Base-by-base conservation (phyloP, 352 stramenopile species). In the Phytophthora ramorum region DNA sequence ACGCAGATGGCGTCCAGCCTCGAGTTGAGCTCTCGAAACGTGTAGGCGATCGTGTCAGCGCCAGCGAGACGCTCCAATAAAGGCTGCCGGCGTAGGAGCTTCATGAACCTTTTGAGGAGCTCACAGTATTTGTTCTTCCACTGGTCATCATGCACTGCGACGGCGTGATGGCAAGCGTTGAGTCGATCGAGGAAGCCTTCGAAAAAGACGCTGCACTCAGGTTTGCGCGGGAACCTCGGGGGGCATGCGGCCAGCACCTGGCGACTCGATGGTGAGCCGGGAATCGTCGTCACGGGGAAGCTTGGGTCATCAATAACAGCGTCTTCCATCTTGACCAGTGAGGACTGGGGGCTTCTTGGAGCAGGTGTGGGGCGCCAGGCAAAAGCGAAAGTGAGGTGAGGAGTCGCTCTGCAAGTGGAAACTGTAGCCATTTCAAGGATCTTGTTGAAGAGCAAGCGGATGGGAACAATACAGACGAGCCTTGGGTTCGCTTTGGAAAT, bases 41-140 rank as follows among this genome's bases (percentile, higher is more conserved):
- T 38, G 17, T 24, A 46, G 1, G 65, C 53, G 40, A 58, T 34
- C 1, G 40, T 43, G 24, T 69, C 58, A 4, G 38, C 50, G 13
- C 24, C 56, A 13, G 66, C 66, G 5, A 69, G 59, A 9, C 66
- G 59, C 26, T 58, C 19, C 13, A 73, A 28, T 14, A 65, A 20
- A 6, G 49, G 38, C 7, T 30, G 35, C 8, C 13, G 17, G 35
- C 58, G 52, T 30, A 73, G 43, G 38, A 69, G 13, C 32, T 50
- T 59, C 2, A 68, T 30, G 26, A 70, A 65, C 13, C 6, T 30
- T 20, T 28, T 41, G 16, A 57, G 14, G 19, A 55, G 7, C 13
- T 57, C 14, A 13, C 54, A 53, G 30, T 34, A 62, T 19, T 4
- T n/a, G 20, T 7, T 28, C 30, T 2, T 43, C 17, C 28, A 63